Evolutionary conservation across 805 yeast species (phyloP).

Genomic region (Candida alai): DNA sequence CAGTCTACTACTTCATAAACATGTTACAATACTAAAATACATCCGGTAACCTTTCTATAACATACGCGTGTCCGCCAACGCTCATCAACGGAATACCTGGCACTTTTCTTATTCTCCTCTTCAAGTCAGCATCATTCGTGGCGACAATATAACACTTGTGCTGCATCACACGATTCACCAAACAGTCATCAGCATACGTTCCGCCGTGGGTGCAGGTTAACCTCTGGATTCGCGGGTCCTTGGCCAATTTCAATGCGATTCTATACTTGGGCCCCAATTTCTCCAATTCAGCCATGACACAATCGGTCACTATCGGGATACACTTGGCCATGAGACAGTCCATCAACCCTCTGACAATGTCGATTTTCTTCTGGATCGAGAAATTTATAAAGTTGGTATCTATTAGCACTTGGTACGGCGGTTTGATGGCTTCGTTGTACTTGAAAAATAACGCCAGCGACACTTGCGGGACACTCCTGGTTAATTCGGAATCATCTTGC

Average conservation of each 20-base stretch:
- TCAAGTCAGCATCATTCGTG: slow-evolving; percentile 95
- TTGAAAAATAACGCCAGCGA: slow-evolving; percentile 95
- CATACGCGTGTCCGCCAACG: slow-evolving; percentile 91
- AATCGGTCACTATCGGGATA: slow-evolving; percentile 92
- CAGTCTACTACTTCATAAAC: too few relatives aligned
- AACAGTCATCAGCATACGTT: slow-evolving; percentile 97
- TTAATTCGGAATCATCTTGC: slow-evolving; percentile 64
- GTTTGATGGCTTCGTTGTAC: slow-evolving; percentile 88
- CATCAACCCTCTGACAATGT: slow-evolving; percentile 95
- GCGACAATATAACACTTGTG: slow-evolving; percentile 98
- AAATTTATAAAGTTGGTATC: slow-evolving; percentile 97
- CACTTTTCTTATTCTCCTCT: slow-evolving; percentile 88
- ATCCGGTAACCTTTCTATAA: slow-evolving; percentile 91
- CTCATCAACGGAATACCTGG: slow-evolving; percentile 98
- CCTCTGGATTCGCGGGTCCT: slow-evolving; percentile 87
- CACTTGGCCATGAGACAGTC: slow-evolving; percentile 92
- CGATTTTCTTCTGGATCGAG: slow-evolving; percentile 93
- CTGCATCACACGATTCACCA: slow-evolving; percentile 88
- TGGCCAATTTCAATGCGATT: slow-evolving; percentile 87
- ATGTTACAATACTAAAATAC: slow-evolving; percentile 66
- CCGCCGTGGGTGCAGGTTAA: slow-evolving; percentile 91
- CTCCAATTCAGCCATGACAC: slow-evolving; percentile 97
- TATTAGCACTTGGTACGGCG: slow-evolving; percentile 94
- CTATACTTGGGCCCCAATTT: slow-evolving; percentile 93
- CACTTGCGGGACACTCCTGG: slow-evolving; percentile 70